Conservation (phyloP, 164 flowering plant species). For the Piper betle region DNA sequence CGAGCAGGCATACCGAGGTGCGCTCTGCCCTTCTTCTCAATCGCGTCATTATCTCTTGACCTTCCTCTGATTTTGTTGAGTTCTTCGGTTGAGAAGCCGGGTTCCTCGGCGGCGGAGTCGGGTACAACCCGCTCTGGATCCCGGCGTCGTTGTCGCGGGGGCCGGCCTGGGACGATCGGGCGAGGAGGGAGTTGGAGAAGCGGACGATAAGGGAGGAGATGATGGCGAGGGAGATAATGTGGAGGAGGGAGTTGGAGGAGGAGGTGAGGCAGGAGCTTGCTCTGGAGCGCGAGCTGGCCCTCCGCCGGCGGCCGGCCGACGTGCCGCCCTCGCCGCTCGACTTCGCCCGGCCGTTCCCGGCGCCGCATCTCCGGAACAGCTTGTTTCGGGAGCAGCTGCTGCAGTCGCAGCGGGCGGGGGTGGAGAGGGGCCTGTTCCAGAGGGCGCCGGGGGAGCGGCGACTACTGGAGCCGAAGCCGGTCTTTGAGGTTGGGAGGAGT, state of each 20-base stretch:
- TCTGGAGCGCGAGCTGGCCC: slow-evolving; percentile 17
- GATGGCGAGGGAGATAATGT: slow-evolving; percentile 13
- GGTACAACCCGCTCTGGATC: background rate
- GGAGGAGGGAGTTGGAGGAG: slow-evolving; percentile 19
- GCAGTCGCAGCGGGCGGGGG: background rate
- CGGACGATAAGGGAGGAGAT: slow-evolving; percentile 23
- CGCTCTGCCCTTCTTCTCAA: background rate
- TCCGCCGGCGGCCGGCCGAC: slow-evolving; percentile 5
- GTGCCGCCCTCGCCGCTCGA: background rate
- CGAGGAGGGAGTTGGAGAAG: slow-evolving; percentile 19
- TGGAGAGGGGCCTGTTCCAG: background rate
- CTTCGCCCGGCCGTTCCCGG: slow-evolving; percentile 1
- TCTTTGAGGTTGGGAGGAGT: background rate
- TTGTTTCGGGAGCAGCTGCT: background rate
- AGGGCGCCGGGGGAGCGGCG: background rate
- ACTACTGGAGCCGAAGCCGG: background rate
- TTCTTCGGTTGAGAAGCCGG: background rate
- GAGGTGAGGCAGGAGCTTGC: slow-evolving; percentile 26
- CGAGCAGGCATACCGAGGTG: slow-evolving; percentile 4
- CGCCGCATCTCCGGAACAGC: background rate
- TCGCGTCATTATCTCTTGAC: background rate
- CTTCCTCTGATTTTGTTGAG: background rate
- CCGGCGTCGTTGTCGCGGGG: background rate
- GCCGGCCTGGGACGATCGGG: slow-evolving; percentile 6
- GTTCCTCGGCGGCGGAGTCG: background rate